Conservation (phyloP, 768 basidiomycete species). For the Suillus fuscotomentosus region DNA sequence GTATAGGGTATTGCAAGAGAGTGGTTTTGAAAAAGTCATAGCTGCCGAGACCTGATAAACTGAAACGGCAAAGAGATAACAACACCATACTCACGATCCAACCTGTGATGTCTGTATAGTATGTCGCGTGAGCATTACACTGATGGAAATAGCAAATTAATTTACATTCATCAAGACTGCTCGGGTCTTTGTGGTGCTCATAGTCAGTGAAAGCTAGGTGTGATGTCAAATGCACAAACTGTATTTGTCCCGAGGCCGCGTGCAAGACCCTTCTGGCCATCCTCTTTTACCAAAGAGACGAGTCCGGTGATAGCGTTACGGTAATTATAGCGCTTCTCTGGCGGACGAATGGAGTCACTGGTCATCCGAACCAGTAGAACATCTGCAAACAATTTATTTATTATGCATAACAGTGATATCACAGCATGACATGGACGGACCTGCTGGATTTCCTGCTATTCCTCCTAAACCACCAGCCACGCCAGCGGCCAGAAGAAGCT, state of each 20-base stretch:
- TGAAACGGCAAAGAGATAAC: background rate
- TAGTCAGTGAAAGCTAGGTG: slow-evolving; percentile 7
- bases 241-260: slow-evolving; percentile 80
- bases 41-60: slow-evolving; percentile 32
- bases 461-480: slow-evolving; percentile 81
- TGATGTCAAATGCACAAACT: slow-evolving; percentile 37
- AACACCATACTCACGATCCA: slow-evolving; percentile 63
- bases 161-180: slow-evolving; percentile 78
- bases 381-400: slow-evolving; percentile 38
- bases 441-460: slow-evolving; percentile 82
- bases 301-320: slow-evolving; percentile 77
- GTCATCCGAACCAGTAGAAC: slow-evolving; percentile 85
- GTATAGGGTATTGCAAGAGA: slow-evolving; percentile 51
- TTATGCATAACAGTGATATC: background rate
- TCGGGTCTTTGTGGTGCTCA: slow-evolving; percentile 39
- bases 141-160: background rate
- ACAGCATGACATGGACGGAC: slow-evolving; percentile 25
- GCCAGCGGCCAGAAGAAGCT: slow-evolving; percentile 62
- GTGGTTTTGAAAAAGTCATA: slow-evolving; percentile 75
- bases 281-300: slow-evolving; percentile 58
- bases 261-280: slow-evolving; percentile 66
- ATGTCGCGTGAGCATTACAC: background rate
- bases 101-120: slow-evolving; percentile 68
- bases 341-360: slow-evolving; percentile 74
- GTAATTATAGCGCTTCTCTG: slow-evolving; percentile 75